A percentile compares a stretch with the other conserved stretches of the same genome.
phyloP scores from a whole-genome alignment of 352 stramenopile genomes.

The Phytophthora ohioensis region DNA sequence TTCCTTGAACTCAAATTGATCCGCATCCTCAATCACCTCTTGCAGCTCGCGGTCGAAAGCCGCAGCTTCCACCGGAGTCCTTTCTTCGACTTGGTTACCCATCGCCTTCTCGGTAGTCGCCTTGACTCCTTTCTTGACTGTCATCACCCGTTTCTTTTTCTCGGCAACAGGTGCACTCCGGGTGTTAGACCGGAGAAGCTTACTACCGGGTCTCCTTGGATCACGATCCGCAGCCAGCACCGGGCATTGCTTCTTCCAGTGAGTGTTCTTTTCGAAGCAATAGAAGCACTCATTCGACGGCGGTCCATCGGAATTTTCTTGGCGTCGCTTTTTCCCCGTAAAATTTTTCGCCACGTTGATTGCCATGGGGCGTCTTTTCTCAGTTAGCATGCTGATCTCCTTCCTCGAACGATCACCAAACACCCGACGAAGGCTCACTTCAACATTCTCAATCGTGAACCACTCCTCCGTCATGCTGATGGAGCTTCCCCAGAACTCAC shows the following conservation, averaged over 20 bases:
- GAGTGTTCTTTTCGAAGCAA: constrained; percentile 4
- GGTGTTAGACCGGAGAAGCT: neutral
- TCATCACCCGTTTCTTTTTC: neutral
- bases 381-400: constrained; percentile 8
- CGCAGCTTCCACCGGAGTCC: neutral
- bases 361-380: neutral
- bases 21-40: neutral
- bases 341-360: constrained; percentile 5
- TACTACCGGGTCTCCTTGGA: neutral
- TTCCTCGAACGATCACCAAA: constrained; percentile 20
- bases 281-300: constrained; percentile 1
- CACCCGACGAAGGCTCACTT: neutral
- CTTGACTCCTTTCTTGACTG: neutral
- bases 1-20: neutral
- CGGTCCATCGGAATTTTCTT: neutral
- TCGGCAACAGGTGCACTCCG: neutral
- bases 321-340: neutral
- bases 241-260: constrained; percentile 11
- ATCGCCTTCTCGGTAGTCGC: neutral
- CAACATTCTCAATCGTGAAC: constrained; percentile 13
- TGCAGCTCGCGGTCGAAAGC: neutral
- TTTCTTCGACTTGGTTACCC: neutral
- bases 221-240: constrained; percentile 2
- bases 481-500: constrained; percentile 21
- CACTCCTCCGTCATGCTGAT: constrained; percentile 8